Percentiles rank a stretch among this genome's conserved stretches.
phyloP scores from a whole-genome alignment of 2,329 filamentous ascomycete genomes.

The Fusarium sp. region DNA sequence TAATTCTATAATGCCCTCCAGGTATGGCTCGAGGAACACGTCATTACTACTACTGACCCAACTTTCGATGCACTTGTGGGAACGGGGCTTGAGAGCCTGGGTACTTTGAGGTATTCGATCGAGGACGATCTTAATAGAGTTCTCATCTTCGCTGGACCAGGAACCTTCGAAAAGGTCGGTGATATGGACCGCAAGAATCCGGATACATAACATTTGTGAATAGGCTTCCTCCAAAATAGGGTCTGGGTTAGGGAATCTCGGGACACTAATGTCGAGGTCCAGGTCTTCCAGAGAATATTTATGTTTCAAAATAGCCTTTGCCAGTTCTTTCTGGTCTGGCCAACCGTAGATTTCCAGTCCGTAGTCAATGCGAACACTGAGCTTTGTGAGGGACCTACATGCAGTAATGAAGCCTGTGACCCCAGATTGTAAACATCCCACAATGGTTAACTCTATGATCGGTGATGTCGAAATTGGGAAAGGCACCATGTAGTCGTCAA shows the following conservation, averaged over 20 bases:
- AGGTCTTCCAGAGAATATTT: neutral
- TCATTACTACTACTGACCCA: neutral
- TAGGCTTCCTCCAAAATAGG: accelerated
- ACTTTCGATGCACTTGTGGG: accelerated
- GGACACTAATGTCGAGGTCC: neutral
- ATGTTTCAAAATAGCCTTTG: accelerated
- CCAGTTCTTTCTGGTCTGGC: neutral
- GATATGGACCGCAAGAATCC: neutral
- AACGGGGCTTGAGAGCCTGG: neutral
- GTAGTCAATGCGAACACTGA: neutral
- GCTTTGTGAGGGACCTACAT: neutral
- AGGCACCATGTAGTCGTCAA: accelerated
- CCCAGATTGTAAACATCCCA: neutral
- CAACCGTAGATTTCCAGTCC: neutral
- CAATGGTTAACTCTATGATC: neutral
- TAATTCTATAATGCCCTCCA: neutral
- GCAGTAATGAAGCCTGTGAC: neutral
- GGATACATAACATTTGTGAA: accelerated
- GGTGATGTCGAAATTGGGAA: neutral
- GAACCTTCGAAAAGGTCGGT: neutral
- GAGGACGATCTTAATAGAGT: neutral
- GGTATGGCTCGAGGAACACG: neutral
- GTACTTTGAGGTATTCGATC: neutral
- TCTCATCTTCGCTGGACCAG: accelerated
- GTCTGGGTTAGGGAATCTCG: accelerated